Evolutionary conservation across 306 rosid species (phyloP).

Genomic region (Neltuma alba): DNA sequence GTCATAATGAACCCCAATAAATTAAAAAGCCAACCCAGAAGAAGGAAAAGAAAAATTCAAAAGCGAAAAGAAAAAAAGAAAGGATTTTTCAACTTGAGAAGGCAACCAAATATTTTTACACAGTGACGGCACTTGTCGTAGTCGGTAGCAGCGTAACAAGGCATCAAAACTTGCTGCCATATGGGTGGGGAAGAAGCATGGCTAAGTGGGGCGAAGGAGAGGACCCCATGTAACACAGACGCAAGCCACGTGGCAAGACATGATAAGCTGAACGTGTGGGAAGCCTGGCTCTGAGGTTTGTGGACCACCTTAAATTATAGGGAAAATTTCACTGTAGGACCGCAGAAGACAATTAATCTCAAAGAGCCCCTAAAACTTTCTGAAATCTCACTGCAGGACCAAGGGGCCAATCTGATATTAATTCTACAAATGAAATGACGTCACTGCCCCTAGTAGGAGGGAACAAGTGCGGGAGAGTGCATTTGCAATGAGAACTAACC

Average conservation of each 20-base stretch:
- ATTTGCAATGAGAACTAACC: too few species aligned
- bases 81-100: background rate
- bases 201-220: slow-evolving; percentile 1
- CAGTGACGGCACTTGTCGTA: slow-evolving; percentile 19
- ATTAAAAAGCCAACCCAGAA: background rate
- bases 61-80: background rate
- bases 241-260: slow-evolving; percentile 43
- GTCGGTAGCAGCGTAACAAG: slow-evolving; percentile 15
- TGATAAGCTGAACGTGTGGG: slow-evolving; percentile 47
- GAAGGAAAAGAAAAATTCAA: background rate
- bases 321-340: too few species aligned
- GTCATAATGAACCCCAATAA: slow-evolving; percentile 1
- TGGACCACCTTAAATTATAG: slow-evolving; percentile 9
- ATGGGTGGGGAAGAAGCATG: background rate
- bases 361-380: too few species aligned
- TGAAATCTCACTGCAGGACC: too few species aligned
- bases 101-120: slow-evolving; percentile 5
- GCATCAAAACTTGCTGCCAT: slow-evolving; percentile 20
- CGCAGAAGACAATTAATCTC: too few species aligned
- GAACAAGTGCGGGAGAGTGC: too few species aligned
- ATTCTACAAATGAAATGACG: too few species aligned
- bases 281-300: slow-evolving; percentile 9
- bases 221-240: slow-evolving; percentile 27
- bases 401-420: too few species aligned
- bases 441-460: too few species aligned